Evolutionary conservation across 768 basidiomycete genomes (phyloP).

Genomic region (Termitomyces heimii): DNA sequence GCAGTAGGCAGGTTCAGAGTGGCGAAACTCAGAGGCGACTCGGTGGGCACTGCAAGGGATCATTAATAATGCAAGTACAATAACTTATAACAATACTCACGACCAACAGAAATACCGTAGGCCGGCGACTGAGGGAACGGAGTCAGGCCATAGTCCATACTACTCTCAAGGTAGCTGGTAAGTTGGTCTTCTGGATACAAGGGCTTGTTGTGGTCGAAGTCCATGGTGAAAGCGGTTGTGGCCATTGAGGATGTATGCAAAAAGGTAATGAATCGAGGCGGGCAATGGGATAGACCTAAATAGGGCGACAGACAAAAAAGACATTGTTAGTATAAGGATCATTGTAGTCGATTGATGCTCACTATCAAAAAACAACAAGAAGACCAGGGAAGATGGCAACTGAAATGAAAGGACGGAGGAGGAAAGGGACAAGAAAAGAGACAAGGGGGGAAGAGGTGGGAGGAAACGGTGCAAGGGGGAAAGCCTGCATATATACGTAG

Average conservation of each 20-base stretch:
- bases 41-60: constrained; percentile 42
- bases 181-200: constrained; percentile 36
- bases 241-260: constrained; percentile 4
- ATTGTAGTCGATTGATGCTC: constrained; percentile 19
- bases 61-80: constrained; percentile 10
- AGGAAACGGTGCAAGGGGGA: constrained; percentile 18
- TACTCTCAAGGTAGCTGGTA: constrained; percentile 45
- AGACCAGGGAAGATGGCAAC: constrained; percentile 19
- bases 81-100: constrained; percentile 35
- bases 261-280: constrained; percentile 11
- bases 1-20: constrained; percentile 46
- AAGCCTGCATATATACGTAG: constrained; percentile 18
- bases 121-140: constrained; percentile 56
- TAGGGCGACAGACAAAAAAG: constrained; percentile 12
- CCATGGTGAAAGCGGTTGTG: constrained; percentile 32
- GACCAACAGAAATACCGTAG: constrained; percentile 59
- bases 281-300: constrained; percentile 19
- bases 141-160: constrained; percentile 56
- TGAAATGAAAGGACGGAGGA: constrained; percentile 35
- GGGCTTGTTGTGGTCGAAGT: constrained; percentile 45
- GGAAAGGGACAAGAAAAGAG: constrained; percentile 14
- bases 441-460: constrained; percentile 19
- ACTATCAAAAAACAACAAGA: constrained; percentile 20
- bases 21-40: constrained; percentile 61
- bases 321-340: constrained; percentile 20